Evolutionary conservation across 495 filamentous ascomycete genomes (phyloP), one percentile per base, ranked within the genome.

Genomic region (Oidiodendron maius): DNA sequence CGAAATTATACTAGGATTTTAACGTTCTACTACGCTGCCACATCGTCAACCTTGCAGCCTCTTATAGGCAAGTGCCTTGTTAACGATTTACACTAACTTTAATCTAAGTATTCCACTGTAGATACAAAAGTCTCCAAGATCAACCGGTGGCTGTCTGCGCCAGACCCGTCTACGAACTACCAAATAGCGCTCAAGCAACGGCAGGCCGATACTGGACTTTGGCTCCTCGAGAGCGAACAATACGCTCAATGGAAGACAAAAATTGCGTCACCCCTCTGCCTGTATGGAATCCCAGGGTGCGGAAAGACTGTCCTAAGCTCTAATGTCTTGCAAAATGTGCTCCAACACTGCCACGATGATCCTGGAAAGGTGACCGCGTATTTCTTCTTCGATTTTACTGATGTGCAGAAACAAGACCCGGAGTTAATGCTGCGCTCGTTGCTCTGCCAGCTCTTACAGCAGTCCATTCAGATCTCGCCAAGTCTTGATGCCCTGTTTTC

Each of bases 281-380:
- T 70, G 12, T 45, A 68, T 50, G 65, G 65, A 12, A 64, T 60
- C 22, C 56, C 65, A 39, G 67, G 65, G 13, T 63, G 59, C 32
- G 67, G 65, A 11, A 70, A 70, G 38, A 64, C 63, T 1, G 52
- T 68, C n/a, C 58, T 68, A 21, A 50, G 49, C 22, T 55, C 65
- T 9, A 64, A 52, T 3, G 43, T 62, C 12, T 53, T 71, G 13
- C 48, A 63, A 30, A 32, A n/a, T n/a, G n/a, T 32, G n/a, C 8
- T n/a, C n/a, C 8, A 8, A 32, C 28, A 32, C n/a, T 8, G 8
- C 28, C 20, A 66, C 34, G 26, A 62, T 16, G 18, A 4, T 1
- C 6, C 1, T 2, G 4, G 22, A 8, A 11, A 10, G 8, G 20
- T 10, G 4, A n/a, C 39, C 23, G 28, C 2, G 1, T 65, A 58